Conservation (phyloP, 179 eudicot genomes). For the Gypsophila paniculata region DNA sequence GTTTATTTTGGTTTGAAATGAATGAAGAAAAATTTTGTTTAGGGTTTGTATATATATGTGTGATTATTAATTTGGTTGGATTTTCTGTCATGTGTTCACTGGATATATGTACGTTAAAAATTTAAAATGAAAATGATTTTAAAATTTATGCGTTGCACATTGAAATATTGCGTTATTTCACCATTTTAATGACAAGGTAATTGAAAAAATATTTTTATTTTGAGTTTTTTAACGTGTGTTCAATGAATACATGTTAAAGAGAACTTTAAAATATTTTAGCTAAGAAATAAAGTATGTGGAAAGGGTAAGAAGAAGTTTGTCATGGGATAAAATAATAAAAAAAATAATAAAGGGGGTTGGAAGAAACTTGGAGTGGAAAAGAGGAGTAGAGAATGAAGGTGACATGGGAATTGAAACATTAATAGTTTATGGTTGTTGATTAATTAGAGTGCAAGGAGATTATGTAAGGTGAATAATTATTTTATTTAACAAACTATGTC, state of each 20-base stretch:
- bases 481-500: not conserved
- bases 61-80: not conserved
- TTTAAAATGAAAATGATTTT: too few relatives aligned
- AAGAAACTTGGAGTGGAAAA: slow-evolving; percentile 37
- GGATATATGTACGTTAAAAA: too few relatives aligned
- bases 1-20: not conserved
- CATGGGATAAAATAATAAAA: slow-evolving; percentile 1
- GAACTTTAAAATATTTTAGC: too few relatives aligned
- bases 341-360: slow-evolving; percentile 2
- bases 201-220: too few relatives aligned
- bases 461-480: not conserved
- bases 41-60: slow-evolving; percentile 1
- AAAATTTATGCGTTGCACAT: too few relatives aligned
- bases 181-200: too few relatives aligned
- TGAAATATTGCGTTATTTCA: too few relatives aligned
- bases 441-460: not conserved
- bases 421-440: slow-evolving; percentile 20
- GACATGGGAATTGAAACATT: slow-evolving; percentile 26
- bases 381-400: slow-evolving; percentile 28
- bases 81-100: too few relatives aligned
- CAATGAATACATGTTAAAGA: too few relatives aligned
- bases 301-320: slow-evolving; percentile 24
- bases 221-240: too few relatives aligned
- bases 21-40: not conserved
- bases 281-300: too few relatives aligned